phyloP scores from a whole-genome alignment of 2,329 filamentous ascomycete species.

The Fusarium mundagurra region DNA sequence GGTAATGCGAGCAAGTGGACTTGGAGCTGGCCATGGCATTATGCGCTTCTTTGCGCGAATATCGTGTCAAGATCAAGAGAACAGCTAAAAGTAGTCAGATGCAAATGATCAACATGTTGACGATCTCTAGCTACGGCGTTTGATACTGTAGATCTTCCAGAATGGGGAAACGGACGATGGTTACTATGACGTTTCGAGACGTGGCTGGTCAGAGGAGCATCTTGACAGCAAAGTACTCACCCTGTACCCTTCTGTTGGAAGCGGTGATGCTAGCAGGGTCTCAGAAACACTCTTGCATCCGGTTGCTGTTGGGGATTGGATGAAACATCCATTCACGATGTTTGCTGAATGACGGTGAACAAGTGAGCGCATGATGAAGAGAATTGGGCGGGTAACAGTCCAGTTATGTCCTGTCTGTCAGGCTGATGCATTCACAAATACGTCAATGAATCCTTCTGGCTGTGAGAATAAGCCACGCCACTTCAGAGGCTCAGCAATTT shows the following conservation, averaged over 20 bases:
- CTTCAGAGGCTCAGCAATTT: background rate
- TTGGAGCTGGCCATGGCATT: background rate
- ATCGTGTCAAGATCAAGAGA: background rate
- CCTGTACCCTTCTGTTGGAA: constrained; percentile 16
- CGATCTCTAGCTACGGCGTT: background rate
- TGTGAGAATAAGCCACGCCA: background rate
- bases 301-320: constrained; percentile 8
- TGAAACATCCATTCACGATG: background rate
- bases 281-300: constrained; percentile 15
- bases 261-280: constrained; percentile 22
- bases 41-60: background rate
- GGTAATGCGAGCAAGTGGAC: background rate
- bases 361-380: background rate
- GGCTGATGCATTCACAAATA: background rate
- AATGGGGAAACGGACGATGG: constrained; percentile 3
- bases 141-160: constrained; percentile 14
- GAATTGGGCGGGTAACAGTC: background rate
- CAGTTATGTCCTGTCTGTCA: background rate
- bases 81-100: background rate
- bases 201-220: background rate
- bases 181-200: constrained; percentile 9
- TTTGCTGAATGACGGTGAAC: constrained; percentile 28
- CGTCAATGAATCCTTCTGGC: background rate
- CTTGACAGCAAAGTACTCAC: constrained; percentile 3
- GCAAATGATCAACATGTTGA: background rate